phyloP scores from a whole-genome alignment of 495 filamentous ascomycete genomes.

The Coniosporium apollinis region DNA sequence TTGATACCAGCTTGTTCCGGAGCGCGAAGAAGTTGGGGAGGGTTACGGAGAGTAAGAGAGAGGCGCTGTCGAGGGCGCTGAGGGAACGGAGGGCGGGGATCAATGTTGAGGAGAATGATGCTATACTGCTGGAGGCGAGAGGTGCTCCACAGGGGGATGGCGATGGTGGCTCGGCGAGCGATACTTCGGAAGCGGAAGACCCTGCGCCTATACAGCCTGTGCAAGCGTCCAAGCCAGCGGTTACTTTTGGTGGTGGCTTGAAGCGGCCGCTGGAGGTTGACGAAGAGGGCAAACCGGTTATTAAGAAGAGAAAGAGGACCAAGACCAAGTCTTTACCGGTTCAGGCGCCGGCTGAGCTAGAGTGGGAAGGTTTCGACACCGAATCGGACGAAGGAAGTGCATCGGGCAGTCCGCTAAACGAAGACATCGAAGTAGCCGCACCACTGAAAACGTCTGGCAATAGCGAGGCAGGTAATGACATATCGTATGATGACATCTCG shows the following conservation, averaged over 20 bases:
- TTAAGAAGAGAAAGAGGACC: constrained; percentile 42
- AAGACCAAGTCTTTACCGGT: constrained; percentile 2
- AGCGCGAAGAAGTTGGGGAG: constrained; percentile 64
- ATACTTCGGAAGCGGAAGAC: constrained; percentile 2
- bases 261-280: constrained; percentile 74
- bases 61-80: constrained; percentile 42
- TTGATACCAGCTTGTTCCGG: constrained; percentile 64
- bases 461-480: constrained; percentile 1
- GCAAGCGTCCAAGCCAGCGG: neutral
- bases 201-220: constrained; percentile 8
- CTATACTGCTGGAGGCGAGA: constrained; percentile 27
- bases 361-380: constrained; percentile 47
- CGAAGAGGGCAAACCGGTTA: constrained; percentile 56
- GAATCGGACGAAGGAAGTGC: constrained; percentile 20
- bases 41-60: constrained; percentile 44
- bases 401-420: neutral
- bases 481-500: neutral
- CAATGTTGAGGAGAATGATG: constrained; percentile 29
- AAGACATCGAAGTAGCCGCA: neutral
- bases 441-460: neutral
- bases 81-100: constrained; percentile 42
- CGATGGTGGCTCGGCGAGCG: constrained; percentile 6
- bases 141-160: constrained; percentile 3
- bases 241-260: constrained; percentile 54
- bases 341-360: constrained; percentile 9